Conservation (phyloP, 768 basidiomycete genomes). For the Rhizopogon vesiculosus region DNA sequence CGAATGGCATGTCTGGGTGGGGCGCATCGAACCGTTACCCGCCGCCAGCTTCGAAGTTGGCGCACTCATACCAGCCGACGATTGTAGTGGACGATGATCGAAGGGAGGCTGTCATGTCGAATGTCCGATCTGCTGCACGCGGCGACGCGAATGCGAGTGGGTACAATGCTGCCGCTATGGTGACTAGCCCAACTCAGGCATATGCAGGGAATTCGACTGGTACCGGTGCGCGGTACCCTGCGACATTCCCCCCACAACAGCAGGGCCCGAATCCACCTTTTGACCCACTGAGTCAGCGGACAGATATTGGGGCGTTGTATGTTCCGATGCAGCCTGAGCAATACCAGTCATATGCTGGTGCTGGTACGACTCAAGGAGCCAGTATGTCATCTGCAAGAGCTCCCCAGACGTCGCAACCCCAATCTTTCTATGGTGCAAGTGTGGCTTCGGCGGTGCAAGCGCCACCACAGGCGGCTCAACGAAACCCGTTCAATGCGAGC, state of each 20-base stretch:
- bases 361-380: constrained; percentile 24
- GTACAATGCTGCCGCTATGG: constrained; percentile 47
- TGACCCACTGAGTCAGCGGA: constrained; percentile 56
- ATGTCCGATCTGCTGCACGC: constrained; percentile 61
- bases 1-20: constrained; percentile 61
- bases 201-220: constrained; percentile 52
- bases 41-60: constrained; percentile 27
- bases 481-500: constrained; percentile 41
- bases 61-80: constrained; percentile 33
- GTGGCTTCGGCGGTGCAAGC: constrained; percentile 48
- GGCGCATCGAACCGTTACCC: constrained; percentile 40
- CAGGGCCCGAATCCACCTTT: constrained; percentile 40
- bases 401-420: constrained; percentile 39
- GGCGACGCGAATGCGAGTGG: constrained; percentile 37
- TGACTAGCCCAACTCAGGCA: constrained; percentile 73
- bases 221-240: constrained; percentile 50
- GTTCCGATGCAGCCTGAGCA: constrained; percentile 84
- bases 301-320: constrained; percentile 67
- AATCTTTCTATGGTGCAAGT: constrained; percentile 68
- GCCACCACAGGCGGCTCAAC: constrained; percentile 26
- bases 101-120: constrained; percentile 78
- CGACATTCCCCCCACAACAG: constrained; percentile 45
- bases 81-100: constrained; percentile 66
- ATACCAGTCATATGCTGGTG: constrained; percentile 50
- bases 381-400: constrained; percentile 32